A percentile compares a stretch with the other conserved stretches of the same genome.
phyloP scores from a whole-genome alignment of 371 early-diverging fungal genomes.

The Basidiobolus meristosporus region DNA sequence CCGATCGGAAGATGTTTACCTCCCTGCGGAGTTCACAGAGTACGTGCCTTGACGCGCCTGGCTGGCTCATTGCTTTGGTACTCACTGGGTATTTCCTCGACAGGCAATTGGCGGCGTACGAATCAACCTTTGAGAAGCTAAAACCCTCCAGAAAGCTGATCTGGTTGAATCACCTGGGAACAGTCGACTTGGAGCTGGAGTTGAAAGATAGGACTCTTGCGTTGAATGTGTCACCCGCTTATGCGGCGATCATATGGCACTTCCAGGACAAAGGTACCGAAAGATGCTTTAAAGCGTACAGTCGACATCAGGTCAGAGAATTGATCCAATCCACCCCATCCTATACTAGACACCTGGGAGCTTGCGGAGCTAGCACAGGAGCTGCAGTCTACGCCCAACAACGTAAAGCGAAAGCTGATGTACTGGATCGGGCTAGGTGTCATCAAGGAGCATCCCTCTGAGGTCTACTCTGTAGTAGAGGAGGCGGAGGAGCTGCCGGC shows the following conservation, averaged over 20 bases:
- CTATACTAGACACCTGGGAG: conserved; percentile 10
- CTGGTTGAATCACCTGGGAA: conserved; percentile 18
- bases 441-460: too few species aligned
- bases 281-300: background rate
- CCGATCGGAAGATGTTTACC: conserved; percentile 8
- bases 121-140: too few species aligned
- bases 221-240: conserved; percentile 14
- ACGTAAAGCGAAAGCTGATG: too few species aligned
- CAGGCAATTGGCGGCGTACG: too few species aligned
- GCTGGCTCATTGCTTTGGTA: too few species aligned
- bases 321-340: background rate
- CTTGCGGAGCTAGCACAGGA: conserved; percentile 9
- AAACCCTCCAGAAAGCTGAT: conserved; percentile 22
- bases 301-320: background rate
- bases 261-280: conserved; percentile 9
- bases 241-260: conserved; percentile 24
- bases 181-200: conserved; percentile 19
- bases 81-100: too few species aligned
- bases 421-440: too few species aligned
- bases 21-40: conserved; percentile 13
- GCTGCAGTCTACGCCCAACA: too few species aligned
- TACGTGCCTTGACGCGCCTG: conserved; percentile 4
- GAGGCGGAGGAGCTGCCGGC: too few species aligned
- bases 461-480: too few species aligned
- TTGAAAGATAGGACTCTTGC: conserved; percentile 17